A percentile compares a stretch with the other conserved stretches of the same genome.
phyloP scores from a whole-genome alignment of 108 stramenopile genomes.

The Fistulifera pelliculosa region DNA sequence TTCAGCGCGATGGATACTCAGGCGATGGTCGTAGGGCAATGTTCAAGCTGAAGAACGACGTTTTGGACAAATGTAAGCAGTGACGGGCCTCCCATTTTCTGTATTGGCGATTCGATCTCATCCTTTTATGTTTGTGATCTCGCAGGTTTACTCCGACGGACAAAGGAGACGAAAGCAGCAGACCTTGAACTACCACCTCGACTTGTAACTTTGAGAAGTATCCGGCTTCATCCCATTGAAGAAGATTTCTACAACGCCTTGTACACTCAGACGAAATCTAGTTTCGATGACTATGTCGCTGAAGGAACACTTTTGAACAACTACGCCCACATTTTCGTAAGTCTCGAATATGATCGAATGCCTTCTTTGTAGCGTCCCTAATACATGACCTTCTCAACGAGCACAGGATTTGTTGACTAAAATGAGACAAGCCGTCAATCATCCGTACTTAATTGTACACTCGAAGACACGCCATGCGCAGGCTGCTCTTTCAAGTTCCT shows the following conservation, averaged over 20 bases:
- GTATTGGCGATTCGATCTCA: constrained; percentile 6
- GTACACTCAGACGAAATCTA: constrained; percentile 92
- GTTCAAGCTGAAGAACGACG: constrained; percentile 72
- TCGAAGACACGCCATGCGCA: constrained; percentile 14
- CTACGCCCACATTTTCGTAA: constrained; percentile 94
- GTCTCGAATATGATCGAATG: too few species aligned
- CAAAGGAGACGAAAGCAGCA: constrained; percentile 87
- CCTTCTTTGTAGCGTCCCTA: too few species aligned
- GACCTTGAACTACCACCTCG: constrained; percentile 95
- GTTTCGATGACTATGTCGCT: constrained; percentile 91
- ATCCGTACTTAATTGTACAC: constrained; percentile 84
- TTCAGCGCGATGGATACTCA: constrained; percentile 74
- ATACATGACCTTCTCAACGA: too few species aligned
- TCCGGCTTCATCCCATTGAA: constrained; percentile 83
- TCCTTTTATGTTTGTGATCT: constrained; percentile 40
- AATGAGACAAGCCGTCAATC: constrained; percentile 96
- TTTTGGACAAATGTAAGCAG: constrained; percentile 21
- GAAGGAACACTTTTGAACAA: constrained; percentile 94
- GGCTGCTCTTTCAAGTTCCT: constrained; percentile 2
- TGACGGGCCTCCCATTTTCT: too few species aligned
- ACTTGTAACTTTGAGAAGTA: constrained; percentile 68
- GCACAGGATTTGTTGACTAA: constrained; percentile 72
- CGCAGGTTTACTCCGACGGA: constrained; percentile 85
- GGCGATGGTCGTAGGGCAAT: constrained; percentile 91
- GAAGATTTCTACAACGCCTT: constrained; percentile 97